Base-by-base conservation (phyloP, 768 basidiomycete species). In the Cystofilobasidium bisporidii region DNA sequence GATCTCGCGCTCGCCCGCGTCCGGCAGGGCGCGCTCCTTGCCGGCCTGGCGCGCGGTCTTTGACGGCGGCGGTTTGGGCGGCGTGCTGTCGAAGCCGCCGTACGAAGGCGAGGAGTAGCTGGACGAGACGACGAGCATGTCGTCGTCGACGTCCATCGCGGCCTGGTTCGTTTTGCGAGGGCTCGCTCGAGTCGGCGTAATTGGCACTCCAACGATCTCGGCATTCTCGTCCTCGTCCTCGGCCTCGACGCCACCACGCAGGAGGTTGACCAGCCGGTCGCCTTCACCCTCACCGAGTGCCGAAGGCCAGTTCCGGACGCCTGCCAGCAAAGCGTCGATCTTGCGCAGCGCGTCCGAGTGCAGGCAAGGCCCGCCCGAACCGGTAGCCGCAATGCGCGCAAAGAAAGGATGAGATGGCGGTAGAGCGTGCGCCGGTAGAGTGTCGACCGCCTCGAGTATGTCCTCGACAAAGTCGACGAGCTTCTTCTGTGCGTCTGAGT, bases 361-460 rank as follows among this genome's bases (percentile, higher is more conserved):
- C 32, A 68, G 61, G 1, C 45, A 10, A 5, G 67, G 68, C 3
- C 6, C 28, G 20, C 58, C 56, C 15, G 61, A 58, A 26, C 30
- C 24, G 28, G 48, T 47, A 8, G 36, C 41, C 18, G 43, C 33
- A 22, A 58, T 20, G 24, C 48, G 53, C n/a, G 36, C 22, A 33
- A 59, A 53, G 41, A 48, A 41, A 20, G 62, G 36, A 20, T 72
- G 50, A 0, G 50, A 50, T 83, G 77, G 10, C 78, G 78, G 28
- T 85, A 91, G 76, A 85, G 91, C 36, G 36, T 36, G 74, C 80
- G 87, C 78, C 3, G 86, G 81, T 20, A 90, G 78, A 0, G 81
- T 75, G 73, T 92, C 91, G 72, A 89, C 86, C 0, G 87, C 85
- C 70, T 88, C 86, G 65, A 94, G 88, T 20, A 96, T 82, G 63